Base-by-base conservation (phyloP, 495 filamentous ascomycete genomes). In the Penicillium pancosmium region DNA sequence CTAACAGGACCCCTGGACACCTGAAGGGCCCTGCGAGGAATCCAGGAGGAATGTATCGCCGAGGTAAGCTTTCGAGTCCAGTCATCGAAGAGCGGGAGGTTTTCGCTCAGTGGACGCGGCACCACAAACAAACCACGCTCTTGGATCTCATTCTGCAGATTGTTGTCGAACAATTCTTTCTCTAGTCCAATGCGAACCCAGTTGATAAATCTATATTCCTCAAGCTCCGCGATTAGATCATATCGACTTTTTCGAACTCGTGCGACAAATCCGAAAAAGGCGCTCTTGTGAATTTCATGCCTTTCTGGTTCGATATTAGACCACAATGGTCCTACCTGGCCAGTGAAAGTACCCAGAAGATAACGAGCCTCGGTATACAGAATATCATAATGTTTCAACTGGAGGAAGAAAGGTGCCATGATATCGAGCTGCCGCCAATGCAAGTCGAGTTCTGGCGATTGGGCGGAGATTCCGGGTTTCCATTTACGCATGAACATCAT, bases 361-460 rank as follows among this genome's bases (percentile, higher is more conserved):
- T 63, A 62, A 38, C 41, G 27, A 5, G 53, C n/a, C 23, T 72
- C 69, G 23, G 41, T 25, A 9, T 23, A 15, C 15, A 70, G 16
- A 12, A 12, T 10, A 25, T 16, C 38, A 6, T 6, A 3, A 15
- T 33, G 15, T 4, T 55, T 5, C 4, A 51, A 16, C 1, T 56
- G 34, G 12, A 68, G 21, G 0, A 61, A 34, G 13, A 75, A 67
- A 15, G 67, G 64, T 13, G 68, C 64, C 21, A 67, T 57, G 33
- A 69, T 60, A 64, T 75, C 71, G 10, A 75, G 62, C 41, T 73
- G 71, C 13, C 63, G 68, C 69, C 66, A 72, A 54, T 63, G 54
- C 19, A 61, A 65, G 61, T 65, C 33, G 11, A 64, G 21, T 31
- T 62, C 18, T 13, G 59, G 31, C 31, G 56, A 62, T 36, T 55